These are phyloP conservation scores for Kockovaella imperatae DNA, from an alignment of 768 basidiomycete genomes.

Conservation along the genomic window DNA sequence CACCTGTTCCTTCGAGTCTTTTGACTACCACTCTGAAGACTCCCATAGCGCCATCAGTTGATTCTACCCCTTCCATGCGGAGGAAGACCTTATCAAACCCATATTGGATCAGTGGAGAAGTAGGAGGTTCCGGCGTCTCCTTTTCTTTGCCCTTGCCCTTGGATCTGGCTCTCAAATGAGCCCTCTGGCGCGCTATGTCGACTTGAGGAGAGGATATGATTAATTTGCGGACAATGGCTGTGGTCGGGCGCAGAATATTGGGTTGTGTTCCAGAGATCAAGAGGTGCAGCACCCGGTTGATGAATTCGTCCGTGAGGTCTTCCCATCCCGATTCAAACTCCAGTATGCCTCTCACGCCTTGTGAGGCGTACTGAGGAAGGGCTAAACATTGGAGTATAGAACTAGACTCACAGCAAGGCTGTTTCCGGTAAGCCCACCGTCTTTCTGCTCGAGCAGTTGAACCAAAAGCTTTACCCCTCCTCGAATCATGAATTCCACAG, in stretches of 20 bases:
- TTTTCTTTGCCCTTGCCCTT: constrained; percentile 23
- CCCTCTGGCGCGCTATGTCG: constrained; percentile 5
- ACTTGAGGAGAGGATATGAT: constrained; percentile 27
- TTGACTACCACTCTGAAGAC: constrained; percentile 21
- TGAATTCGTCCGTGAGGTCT: constrained; percentile 17
- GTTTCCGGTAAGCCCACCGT: constrained; percentile 24
- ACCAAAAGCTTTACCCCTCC: constrained; percentile 34
- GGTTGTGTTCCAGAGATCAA: constrained; percentile 21
- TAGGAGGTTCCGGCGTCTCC: constrained; percentile 1
- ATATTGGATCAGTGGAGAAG: constrained; percentile 10
- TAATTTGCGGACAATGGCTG: constrained; percentile 32
- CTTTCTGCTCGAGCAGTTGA: constrained; percentile 19
- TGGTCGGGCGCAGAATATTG: constrained; percentile 37
- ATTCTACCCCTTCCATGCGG: constrained; percentile 10
- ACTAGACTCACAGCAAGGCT: constrained; percentile 31
- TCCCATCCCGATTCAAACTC: constrained; percentile 36
- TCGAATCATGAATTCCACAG: constrained; percentile 38
- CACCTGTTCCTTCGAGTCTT: constrained; percentile 31
- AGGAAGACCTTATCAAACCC: constrained; percentile 26
- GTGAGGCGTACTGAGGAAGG: constrained; percentile 32
- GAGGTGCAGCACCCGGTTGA: constrained; percentile 20
- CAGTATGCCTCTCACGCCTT: constrained; percentile 32
- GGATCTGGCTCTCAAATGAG: constrained; percentile 1
- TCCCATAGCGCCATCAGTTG: constrained; percentile 8
- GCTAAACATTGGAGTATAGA: neutral